Evolutionary conservation across 176 grass and related monocot genomes (phyloP), one percentile per base, ranked within the genome.

Genomic region (Bothriochloa decipiens): DNA sequence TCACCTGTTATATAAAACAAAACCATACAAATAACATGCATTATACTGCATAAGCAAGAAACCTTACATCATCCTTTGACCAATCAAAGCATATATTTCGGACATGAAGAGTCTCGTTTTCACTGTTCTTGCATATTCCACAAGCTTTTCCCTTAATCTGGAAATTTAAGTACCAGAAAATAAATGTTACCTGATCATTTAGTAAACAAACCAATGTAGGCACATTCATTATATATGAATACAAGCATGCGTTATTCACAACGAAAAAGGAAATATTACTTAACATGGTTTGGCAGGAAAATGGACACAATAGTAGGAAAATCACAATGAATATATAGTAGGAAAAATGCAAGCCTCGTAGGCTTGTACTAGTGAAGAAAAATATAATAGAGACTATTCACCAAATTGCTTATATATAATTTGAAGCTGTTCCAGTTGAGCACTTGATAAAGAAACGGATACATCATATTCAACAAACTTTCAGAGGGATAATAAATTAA

Each of bases 61-160:
- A 67, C 41, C 53, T 65, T 86, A 92, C 90, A 39, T 92, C 83
- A 86, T 89, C 69, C 79, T 86, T 83, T 80, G 86, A 79, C 90
- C 90, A 92, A 76, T 88, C 86, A 70, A 85, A 79, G 75, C 90
- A 89, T 79, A 92, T 92, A 78, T 92, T 92, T 43, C 83, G 74
- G 11, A 92, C n/a, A 83, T 92, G 90, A 86, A 92, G 86, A 67
- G 83, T 92, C 75, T 89, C 86, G n/a, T 80, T 92, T 75, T 83
- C 90, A 83, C 77, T 83, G 27, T 88, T 92, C 79, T 80, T 92
- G 78, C 77, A 88, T 89, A 92, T 86, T 62, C 75, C 75, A 76
- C 90, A 92, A 37, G 74, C 15, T 83, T 86, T 88, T 57, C 90
- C 86, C 69, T 86, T 92, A 47, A 92, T 78, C 90, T 92, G 83